phyloP scores from a whole-genome alignment of 1,284 basidiomycete species.

The Malassezia sympodialis region DNA sequence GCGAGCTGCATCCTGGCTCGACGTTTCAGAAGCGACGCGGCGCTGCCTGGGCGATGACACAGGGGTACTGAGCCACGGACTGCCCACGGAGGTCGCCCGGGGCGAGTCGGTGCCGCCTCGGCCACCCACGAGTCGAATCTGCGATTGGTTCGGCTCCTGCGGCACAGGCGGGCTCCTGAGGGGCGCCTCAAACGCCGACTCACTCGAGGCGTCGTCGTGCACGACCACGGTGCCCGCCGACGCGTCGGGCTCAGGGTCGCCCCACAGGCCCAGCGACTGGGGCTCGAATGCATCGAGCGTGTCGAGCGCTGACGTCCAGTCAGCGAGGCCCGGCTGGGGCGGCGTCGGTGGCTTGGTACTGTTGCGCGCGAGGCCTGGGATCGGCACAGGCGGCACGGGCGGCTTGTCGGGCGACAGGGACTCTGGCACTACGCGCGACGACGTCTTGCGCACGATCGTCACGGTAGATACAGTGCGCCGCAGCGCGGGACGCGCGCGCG shows the following conservation, averaged over 20 bases:
- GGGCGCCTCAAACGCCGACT: conserved; percentile 14
- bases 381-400: neutral
- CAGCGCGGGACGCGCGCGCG: neutral
- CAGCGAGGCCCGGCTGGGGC: neutral
- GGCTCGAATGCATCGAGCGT: conserved; percentile 8
- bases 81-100: neutral
- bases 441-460: conserved; percentile 13
- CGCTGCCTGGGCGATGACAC: neutral
- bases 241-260: neutral
- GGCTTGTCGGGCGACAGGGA: neutral
- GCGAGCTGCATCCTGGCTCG: neutral
- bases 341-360: neutral
- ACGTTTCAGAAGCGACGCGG: neutral
- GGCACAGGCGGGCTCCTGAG: neutral
- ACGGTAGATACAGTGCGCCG: conserved; percentile 15
- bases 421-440: neutral
- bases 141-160: neutral
- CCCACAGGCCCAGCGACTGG: neutral
- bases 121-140: conserved; percentile 5
- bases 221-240: neutral
- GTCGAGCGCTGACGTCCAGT: conserved; percentile 11
- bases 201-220: neutral
- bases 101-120: neutral
- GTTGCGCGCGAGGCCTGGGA: no score
- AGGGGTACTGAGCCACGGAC: neutral